Evolutionary conservation across 1,139 yeast species (phyloP).

Genomic region (Kurtzmaniella quercitrusa): DNA sequence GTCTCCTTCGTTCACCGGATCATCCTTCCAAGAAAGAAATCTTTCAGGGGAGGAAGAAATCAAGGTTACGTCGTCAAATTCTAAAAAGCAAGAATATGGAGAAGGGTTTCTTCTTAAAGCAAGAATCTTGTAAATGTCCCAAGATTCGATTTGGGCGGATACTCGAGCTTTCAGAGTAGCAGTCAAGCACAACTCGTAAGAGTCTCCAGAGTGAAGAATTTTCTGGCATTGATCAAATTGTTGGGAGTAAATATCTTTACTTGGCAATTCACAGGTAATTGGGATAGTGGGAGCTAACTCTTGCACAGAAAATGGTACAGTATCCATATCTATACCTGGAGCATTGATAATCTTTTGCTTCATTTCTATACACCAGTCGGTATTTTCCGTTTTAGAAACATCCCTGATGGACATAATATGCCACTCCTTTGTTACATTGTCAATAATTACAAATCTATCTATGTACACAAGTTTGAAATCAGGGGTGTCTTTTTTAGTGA

Average conservation of each 20-base stretch:
- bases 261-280: conserved; percentile 48
- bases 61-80: conserved; percentile 65
- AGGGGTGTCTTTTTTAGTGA: conserved; percentile 41
- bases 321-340: conserved; percentile 12
- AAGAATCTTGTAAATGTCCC: conserved; percentile 77
- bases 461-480: conserved; percentile 74
- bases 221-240: conserved; percentile 67
- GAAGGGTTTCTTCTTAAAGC: conserved; percentile 74
- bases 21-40: conserved; percentile 72
- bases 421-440: conserved; percentile 45
- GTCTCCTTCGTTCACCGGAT: conserved; percentile 12
- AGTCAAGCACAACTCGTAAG: conserved; percentile 91
- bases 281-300: conserved; percentile 17
- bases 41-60: conserved; percentile 94
- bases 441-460: conserved; percentile 59
- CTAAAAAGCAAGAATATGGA: conserved; percentile 82
- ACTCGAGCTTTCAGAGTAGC: conserved; percentile 63
- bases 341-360: conserved; percentile 10
- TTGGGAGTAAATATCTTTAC: conserved; percentile 46
- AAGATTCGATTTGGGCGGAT: conserved; percentile 47
- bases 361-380: conserved; percentile 30
- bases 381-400: conserved; percentile 15
- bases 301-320: conserved; percentile 25
- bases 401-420: conserved; percentile 51
- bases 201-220: conserved; percentile 74